Conservation (phyloP, 129 eudicot species). For the carrot (Daucus carota) region DH1_v3.0 NC_030385.2:46038001-46038500, state of each 20-base stretch:
- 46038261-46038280: slow-evolving; percentile 5
- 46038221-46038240: slow-evolving; percentile 94
- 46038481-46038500: background rate
- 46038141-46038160: background rate
- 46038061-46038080: background rate
- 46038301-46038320: slow-evolving; percentile 40
- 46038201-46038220: slow-evolving; percentile 83
- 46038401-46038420: background rate
- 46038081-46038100: background rate
- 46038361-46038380: slow-evolving; percentile 44
- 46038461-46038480: background rate
- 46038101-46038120: too few species aligned
- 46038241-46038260: slow-evolving; percentile 54
- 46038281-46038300: background rate
- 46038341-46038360: slow-evolving; percentile 77
- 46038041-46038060: too few species aligned
- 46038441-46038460: background rate
- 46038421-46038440: background rate
- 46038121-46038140: background rate
- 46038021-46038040: too few species aligned
- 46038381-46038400: background rate
- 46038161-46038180: slow-evolving; percentile 42
- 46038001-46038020: too few species aligned
- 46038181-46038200: slow-evolving; percentile 96
- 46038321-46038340: slow-evolving; percentile 89